Conservation (phyloP, 2,329 filamentous ascomycete species). For the Sphaerulina populicola region DNA sequence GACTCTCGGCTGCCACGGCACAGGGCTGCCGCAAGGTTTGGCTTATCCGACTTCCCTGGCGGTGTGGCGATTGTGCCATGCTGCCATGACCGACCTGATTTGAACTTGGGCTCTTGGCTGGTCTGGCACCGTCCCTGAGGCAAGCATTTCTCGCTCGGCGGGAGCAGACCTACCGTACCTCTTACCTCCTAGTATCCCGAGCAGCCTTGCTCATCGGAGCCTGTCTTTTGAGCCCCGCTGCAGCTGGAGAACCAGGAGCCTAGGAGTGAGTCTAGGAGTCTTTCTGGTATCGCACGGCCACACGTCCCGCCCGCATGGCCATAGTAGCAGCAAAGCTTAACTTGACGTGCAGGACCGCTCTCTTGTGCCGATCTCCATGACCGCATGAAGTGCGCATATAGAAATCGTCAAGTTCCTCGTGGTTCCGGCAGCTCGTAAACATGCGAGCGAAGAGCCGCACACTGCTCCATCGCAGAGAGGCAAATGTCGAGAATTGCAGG, state of each 20-base stretch:
- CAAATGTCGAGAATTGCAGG: too few species aligned
- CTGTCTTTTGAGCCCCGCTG: neutral
- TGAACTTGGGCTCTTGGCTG: slow-evolving; percentile 12
- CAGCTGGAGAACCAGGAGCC: neutral
- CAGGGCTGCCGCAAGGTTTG: slow-evolving; percentile 11
- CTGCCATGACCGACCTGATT: slow-evolving; percentile 1
- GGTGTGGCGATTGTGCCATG: slow-evolving; percentile 13
- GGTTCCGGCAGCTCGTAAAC: neutral
- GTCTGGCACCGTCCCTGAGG: neutral
- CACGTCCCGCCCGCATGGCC: neutral
- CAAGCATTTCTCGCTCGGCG: neutral
- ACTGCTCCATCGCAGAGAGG: too few species aligned
- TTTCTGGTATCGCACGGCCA: neutral
- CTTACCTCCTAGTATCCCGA: too few species aligned
- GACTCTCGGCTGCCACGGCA: slow-evolving; percentile 19
- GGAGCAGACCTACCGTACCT: slow-evolving; percentile 1
- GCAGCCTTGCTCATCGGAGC: neutral
- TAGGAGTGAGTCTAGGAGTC: neutral
- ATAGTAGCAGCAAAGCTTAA: neutral
- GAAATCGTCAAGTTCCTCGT: neutral
- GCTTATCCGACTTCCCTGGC: neutral
- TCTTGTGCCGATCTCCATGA: neutral
- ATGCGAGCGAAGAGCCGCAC: neutral
- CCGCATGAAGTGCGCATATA: neutral
- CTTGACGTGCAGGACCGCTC: neutral